phyloP scores from a whole-genome alignment of 2,329 filamentous ascomycete species.

The Calonectria pteridis region DNA sequence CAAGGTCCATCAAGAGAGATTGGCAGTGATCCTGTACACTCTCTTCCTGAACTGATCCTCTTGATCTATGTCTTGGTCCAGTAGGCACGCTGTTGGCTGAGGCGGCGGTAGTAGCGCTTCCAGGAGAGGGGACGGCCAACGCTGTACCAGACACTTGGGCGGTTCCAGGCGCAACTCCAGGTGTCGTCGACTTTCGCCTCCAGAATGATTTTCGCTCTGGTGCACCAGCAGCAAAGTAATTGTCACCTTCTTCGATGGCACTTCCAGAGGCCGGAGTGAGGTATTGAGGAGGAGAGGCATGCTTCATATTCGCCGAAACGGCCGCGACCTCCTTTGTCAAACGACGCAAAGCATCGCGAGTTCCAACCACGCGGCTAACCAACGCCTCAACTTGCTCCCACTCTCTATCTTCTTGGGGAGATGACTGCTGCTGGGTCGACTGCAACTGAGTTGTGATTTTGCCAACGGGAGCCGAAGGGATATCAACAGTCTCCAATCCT shows the following conservation, averaged over 20 bases:
- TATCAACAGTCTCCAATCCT: conserved; percentile 58
- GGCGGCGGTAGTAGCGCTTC: conserved; percentile 47
- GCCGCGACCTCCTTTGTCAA: conserved; percentile 87
- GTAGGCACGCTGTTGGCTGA: conserved; percentile 47
- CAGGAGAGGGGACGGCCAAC: conserved; percentile 58
- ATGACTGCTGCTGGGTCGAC: conserved; percentile 50
- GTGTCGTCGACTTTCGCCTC: conserved; percentile 84
- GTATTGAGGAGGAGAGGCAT: conserved; percentile 45
- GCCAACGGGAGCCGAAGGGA: conserved; percentile 42
- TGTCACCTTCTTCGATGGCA: conserved; percentile 65
- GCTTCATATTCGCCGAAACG: conserved; percentile 62
- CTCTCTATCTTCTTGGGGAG: conserved; percentile 77
- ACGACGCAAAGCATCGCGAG: conserved; percentile 87
- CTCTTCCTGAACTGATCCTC: conserved; percentile 62
- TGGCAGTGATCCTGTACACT: conserved; percentile 85
- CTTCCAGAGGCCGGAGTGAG: conserved; percentile 58
- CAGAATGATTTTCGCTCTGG: conserved; percentile 80
- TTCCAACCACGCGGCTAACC: conserved; percentile 87
- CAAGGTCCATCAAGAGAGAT: conserved; percentile 85
- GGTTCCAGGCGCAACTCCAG: conserved; percentile 56
- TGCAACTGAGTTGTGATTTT: conserved; percentile 45
- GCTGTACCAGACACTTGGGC: conserved; percentile 54
- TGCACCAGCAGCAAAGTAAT: conserved; percentile 62
- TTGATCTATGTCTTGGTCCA: conserved; percentile 52
- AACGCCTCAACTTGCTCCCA: conserved; percentile 90